Evolutionary conservation across 768 basidiomycete genomes (phyloP).

Genomic region (Suillus spraguei): DNA sequence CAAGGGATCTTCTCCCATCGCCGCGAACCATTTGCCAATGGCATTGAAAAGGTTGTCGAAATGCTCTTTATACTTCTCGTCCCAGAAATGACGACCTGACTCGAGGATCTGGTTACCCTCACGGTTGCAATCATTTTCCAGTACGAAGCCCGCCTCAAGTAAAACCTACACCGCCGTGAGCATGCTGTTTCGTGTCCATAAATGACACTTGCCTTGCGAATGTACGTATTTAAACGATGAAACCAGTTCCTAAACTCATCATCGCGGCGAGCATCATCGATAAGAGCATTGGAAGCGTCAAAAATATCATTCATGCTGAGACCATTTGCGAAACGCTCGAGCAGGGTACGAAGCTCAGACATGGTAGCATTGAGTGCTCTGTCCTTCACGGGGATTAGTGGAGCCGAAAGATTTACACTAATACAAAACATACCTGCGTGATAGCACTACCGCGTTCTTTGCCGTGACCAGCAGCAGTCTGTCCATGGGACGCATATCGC

Average conservation of each 20-base stretch:
- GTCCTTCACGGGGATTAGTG: slow-evolving; percentile 41
- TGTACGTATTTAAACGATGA: slow-evolving; percentile 56
- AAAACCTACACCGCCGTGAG: slow-evolving; percentile 47
- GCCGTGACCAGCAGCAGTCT: slow-evolving; percentile 37
- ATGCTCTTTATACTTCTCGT: slow-evolving; percentile 69
- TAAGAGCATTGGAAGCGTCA: slow-evolving; percentile 70
- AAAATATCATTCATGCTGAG: slow-evolving; percentile 66
- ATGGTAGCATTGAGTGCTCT: slow-evolving; percentile 57
- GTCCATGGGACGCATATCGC: slow-evolving; percentile 61
- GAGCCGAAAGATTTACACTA: slow-evolving; percentile 19
- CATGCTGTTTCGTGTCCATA: not conserved
- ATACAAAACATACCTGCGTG: slow-evolving; percentile 12
- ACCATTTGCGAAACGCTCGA: slow-evolving; percentile 90
- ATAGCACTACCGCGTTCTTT: slow-evolving; percentile 28
- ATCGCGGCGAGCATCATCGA: slow-evolving; percentile 75
- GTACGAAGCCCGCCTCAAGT: slow-evolving; percentile 81
- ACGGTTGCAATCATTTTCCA: slow-evolving; percentile 73
- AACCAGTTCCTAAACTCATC: slow-evolving; percentile 79
- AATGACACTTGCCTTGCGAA: slow-evolving; percentile 54
- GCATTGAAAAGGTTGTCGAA: slow-evolving; percentile 80
- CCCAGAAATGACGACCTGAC: slow-evolving; percentile 76
- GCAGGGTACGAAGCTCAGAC: slow-evolving; percentile 70
- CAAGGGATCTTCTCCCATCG: slow-evolving; percentile 82
- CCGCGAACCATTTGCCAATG: slow-evolving; percentile 77
- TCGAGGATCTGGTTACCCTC: slow-evolving; percentile 69